Evolutionary conservation across 352 stramenopile genomes (phyloP).

Genomic region (Globisporangium takayamanum): DNA sequence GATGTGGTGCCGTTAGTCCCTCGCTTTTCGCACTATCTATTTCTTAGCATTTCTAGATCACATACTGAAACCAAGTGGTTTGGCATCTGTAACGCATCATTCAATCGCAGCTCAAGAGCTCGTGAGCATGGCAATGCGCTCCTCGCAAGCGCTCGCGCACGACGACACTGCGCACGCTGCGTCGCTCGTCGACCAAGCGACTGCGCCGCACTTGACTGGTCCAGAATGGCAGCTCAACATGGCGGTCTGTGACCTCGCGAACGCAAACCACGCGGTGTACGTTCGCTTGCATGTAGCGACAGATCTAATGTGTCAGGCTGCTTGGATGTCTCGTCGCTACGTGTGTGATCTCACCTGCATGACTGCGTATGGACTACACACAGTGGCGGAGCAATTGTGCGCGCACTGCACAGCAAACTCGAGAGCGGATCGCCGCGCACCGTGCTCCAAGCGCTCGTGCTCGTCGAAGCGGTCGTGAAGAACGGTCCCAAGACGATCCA

Average conservation of each 20-base stretch:
- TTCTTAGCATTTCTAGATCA: background rate
- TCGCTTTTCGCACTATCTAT: background rate
- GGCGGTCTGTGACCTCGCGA: slow-evolving; percentile 60
- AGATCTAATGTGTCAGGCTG: background rate
- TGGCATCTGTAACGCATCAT: no score
- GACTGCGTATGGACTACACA: background rate
- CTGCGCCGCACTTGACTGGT: slow-evolving; percentile 31
- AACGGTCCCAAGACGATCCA: slow-evolving; percentile 62
- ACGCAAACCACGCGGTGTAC: slow-evolving; percentile 39
- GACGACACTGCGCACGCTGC: slow-evolving; percentile 33
- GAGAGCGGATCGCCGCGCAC: slow-evolving; percentile 39
- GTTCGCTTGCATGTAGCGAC: background rate
- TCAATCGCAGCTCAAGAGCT: no score
- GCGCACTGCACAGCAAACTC: slow-evolving; percentile 45
- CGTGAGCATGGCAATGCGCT: background rate
- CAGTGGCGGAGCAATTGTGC: slow-evolving; percentile 60
- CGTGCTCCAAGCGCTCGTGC: slow-evolving; percentile 47
- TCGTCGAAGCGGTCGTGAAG: slow-evolving; percentile 74
- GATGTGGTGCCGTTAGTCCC: background rate
- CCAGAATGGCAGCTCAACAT: slow-evolving; percentile 76
- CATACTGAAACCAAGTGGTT: background rate
- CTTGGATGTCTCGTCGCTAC: background rate
- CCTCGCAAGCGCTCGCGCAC: slow-evolving; percentile 15
- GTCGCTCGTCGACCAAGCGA: slow-evolving; percentile 52
- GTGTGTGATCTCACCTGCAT: slow-evolving; percentile 1